Evolutionary conservation across 148 eudicot genomes (phyloP), one percentile per base, ranked within the genome.

Genomic region (Fallopia convolvulus): DNA sequence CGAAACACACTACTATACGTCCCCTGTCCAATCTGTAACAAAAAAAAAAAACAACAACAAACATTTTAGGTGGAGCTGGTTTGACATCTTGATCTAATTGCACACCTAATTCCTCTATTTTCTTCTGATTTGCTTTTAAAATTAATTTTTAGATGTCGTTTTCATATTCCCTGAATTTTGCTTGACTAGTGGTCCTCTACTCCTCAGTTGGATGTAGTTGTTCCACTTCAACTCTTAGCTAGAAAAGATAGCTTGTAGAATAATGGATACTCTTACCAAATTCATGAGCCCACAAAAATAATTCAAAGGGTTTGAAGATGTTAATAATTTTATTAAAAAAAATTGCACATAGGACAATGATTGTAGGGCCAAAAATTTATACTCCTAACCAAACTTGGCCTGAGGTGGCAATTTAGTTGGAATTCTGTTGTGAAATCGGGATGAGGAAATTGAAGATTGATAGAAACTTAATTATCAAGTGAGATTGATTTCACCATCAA

Each of bases 1-100:
- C 97, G 87, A 74, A 90, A 92, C 65, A 94, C 97, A 23, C 88
- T 90, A 85, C 97, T 94, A 61, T 94, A 94, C 55, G 98, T 94
- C 40, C 97, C 98, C 68, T 89, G 94, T 55, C 97, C 98, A 74
- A 94, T 88, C 98, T 94, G 81, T 41, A 12, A 76, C 48, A 58
- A 23, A 58, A 8, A 20, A 8, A n/a, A n/a, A n/a, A n/a, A n/a
- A 15, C 9, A 0, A 58, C 11, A 66, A 13, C 32, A 33, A 14
- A 66, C 42, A 11, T 66, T 66, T 66, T 66, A 36, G 41, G 72
- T 14, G 13, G 20, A 58, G 9, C 30, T 21, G 32, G 65, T 58
- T 21, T 9, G 21, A 20, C 65, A 21, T 9, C 20, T n/a, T 17
- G 52, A 52, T 21, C 65, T 21, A 58, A 8, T 3, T 9, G 26